A percentile compares a stretch with the other conserved stretches of the same genome.
Evolutionary conservation across 106 monocot genomes (phyloP).

Genomic region (Triglochin maritima): DNA sequence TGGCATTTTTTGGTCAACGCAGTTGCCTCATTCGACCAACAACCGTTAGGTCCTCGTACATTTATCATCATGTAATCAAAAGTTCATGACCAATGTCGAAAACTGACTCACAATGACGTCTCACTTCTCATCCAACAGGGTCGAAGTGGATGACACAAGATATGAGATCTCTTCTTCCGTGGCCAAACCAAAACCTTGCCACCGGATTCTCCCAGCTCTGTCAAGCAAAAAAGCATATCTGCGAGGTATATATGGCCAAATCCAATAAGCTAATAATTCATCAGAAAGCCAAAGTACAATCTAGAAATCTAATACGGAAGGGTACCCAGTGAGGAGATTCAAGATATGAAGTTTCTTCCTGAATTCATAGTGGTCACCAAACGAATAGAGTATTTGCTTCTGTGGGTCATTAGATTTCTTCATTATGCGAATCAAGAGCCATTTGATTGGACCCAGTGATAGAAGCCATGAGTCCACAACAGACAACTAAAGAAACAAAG

Average conservation of each 20-base stretch:
- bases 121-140: conserved; percentile 54
- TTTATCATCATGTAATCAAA: no score
- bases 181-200: conserved; percentile 91
- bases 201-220: conserved; percentile 66
- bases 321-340: conserved; percentile 91
- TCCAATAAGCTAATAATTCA: background rate
- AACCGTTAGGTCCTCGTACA: no score
- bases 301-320: background rate
- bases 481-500: conserved; percentile 49
- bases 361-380: conserved; percentile 89
- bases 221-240: conserved; percentile 90
- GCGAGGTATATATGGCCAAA: background rate
- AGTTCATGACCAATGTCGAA: no score
- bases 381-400: conserved; percentile 56
- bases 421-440: conserved; percentile 55
- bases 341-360: conserved; percentile 75
- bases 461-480: conserved; percentile 80
- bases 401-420: conserved; percentile 46
- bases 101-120: background rate
- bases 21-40: no score
- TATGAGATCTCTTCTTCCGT: conserved; percentile 63
- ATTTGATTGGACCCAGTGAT: conserved; percentile 46
- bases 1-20: no score
- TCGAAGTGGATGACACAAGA: conserved; percentile 53
- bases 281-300: background rate